Percentiles rank a stretch among this genome's conserved stretches.
These are phyloP conservation scores for Globisporangium lucens DNA, from an alignment of 352 stramenopile species.

Conservation along the genomic window DNA sequence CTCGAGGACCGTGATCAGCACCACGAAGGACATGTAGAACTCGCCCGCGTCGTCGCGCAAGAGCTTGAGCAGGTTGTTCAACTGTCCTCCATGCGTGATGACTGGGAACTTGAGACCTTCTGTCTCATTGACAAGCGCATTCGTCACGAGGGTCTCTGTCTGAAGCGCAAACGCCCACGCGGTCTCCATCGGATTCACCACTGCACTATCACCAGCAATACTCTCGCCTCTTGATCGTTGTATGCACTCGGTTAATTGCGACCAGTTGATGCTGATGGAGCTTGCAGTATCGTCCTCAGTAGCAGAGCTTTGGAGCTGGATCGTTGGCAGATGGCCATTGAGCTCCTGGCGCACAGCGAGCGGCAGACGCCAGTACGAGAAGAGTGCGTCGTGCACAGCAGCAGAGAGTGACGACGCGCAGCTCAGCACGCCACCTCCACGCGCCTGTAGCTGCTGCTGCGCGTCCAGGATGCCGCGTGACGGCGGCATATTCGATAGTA, in stretches of 20 bases:
- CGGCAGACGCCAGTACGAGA: slow-evolving; percentile 50
- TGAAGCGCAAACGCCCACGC: slow-evolving; percentile 40
- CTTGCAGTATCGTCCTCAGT: slow-evolving; percentile 11
- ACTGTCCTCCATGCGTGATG: slow-evolving; percentile 12
- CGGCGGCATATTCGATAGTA: background rate
- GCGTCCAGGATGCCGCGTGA: background rate
- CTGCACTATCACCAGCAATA: background rate
- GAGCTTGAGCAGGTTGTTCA: slow-evolving; percentile 26
- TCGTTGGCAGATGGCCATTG: slow-evolving; percentile 15
- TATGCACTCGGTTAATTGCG: slow-evolving; percentile 20
- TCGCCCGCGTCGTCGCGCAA: slow-evolving; percentile 29
- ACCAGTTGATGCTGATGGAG: slow-evolving; percentile 21
- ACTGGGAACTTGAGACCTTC: background rate
- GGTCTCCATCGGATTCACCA: slow-evolving; percentile 25
- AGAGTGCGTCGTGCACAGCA: slow-evolving; percentile 39
- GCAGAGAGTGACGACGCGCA: slow-evolving; percentile 41
- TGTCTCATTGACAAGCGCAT: background rate
- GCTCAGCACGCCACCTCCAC: background rate
- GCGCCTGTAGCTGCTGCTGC: slow-evolving; percentile 6
- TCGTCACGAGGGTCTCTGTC: slow-evolving; percentile 21
- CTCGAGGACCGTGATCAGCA: slow-evolving; percentile 62
- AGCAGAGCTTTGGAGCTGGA: slow-evolving; percentile 14
- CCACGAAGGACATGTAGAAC: slow-evolving; percentile 53
- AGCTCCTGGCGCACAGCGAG: slow-evolving; percentile 12
- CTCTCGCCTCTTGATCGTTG: background rate